Evolutionary conservation across 225 moss, liverwort and hornwort species (phyloP), one percentile per base, ranked within the genome.

Genomic region (Bryum argenteum): DNA sequence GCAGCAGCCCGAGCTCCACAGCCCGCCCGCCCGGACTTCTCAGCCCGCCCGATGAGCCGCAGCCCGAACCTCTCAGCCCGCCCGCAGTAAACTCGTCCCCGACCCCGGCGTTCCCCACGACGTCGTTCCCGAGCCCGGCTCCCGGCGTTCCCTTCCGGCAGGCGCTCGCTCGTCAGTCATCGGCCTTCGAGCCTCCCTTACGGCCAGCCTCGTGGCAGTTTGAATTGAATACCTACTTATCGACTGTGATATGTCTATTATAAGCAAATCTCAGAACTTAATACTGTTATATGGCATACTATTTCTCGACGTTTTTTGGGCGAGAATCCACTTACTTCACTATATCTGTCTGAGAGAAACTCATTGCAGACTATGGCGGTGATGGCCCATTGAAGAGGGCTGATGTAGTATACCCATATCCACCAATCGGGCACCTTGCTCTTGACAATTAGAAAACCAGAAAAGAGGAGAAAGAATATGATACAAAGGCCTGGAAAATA

Each of bases 361-460:
- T 91, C 94, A 62, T 91, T 94, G 85, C 88, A 83, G 61, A 94
- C 73, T 56, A 90, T 79, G 48, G 88, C 80, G 63, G 94, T 94
- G 43, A 94, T 84, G 68, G 90, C 94, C 90, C 88, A 94, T 66
- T 94, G 94, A 44, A 91, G 88, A 67, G 94, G 91, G 79, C 91
- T 94, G 70, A 90, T 71, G 61, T 91, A 90, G 72, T 91, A 94
- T 24, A 87, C 85, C 94, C 94, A 94, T 33, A 91, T 85, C 94
- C 94, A 94, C 91, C 94, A 94, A 10, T 75, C n/a, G 28, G 91
- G 94, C 50, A 94, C 88, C 54, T 89, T 94, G 77, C 80, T 90
- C 66, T 66, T 89, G 24, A 84, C 83, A 73, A 94, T 85, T 51
- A 94, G 66, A 77, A 94, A 94, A 21, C 94, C 89, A 76, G 90